These are phyloP conservation scores for Dentiscutata heterogama DNA, from an alignment of 371 early-diverging fungal species.

Conservation along the genomic window DNA sequence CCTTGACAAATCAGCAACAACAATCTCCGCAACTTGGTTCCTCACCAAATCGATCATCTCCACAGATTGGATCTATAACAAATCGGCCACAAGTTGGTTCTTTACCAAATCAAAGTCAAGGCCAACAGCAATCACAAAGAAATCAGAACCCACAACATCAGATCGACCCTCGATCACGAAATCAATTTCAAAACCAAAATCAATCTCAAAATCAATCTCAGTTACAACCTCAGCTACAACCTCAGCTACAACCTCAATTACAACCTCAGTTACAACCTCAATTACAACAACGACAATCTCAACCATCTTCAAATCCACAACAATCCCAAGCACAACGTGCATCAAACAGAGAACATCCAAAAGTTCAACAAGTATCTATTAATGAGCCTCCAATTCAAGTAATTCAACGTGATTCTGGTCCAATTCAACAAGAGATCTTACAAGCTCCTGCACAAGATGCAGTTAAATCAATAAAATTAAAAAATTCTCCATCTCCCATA, in stretches of 20 bases:
- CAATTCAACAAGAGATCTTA: neutral
- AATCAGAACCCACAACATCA: neutral
- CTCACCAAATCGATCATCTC: neutral
- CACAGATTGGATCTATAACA: no score
- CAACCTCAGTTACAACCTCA: neutral
- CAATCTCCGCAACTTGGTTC: neutral
- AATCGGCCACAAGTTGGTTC: neutral
- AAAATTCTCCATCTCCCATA: constrained; percentile 16
- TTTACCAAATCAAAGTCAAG: neutral
- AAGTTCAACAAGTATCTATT: neutral
- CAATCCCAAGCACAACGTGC: constrained; percentile 25
- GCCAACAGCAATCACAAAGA: neutral
- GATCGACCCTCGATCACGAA: neutral
- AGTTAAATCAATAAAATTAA: neutral
- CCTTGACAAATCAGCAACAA: neutral
- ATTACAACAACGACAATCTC: constrained; percentile 26
- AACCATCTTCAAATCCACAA: neutral
- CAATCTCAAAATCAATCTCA: neutral
- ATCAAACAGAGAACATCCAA: neutral
- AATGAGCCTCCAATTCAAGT: neutral
- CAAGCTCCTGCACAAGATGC: neutral
- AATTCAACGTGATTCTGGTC: neutral
- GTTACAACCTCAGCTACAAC: no score
- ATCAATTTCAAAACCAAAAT: neutral
- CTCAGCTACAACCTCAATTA: neutral